Evolutionary conservation across 2,329 filamentous ascomycete species (phyloP).

Genomic region (Fusarium siculi): DNA sequence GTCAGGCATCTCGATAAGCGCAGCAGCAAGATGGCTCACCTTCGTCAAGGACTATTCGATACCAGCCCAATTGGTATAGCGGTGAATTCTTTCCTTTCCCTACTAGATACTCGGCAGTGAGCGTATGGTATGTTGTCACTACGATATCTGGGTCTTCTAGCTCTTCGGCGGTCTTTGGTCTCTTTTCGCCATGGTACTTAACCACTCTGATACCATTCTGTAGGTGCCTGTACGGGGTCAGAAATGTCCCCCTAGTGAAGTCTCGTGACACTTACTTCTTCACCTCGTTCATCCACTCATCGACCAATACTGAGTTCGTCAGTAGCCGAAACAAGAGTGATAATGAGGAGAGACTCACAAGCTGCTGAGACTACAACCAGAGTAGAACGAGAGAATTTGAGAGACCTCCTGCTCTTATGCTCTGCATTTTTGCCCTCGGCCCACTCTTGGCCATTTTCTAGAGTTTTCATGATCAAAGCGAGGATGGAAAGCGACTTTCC

Average conservation of each 20-base stretch:
- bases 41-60: slow-evolving; percentile 57
- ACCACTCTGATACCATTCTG: background rate
- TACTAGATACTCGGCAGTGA: background rate
- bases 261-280: background rate
- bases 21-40: slow-evolving; percentile 42
- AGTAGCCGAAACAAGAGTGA: background rate
- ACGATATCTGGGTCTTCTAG: slow-evolving; percentile 1
- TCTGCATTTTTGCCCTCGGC: background rate
- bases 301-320: background rate
- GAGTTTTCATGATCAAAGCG: slow-evolving; percentile 4
- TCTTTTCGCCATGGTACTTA: background rate
- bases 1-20: accelerated
- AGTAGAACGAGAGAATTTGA: background rate
- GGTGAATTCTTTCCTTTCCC: slow-evolving; percentile 1
- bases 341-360: accelerated
- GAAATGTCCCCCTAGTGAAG: accelerated
- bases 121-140: slow-evolving; percentile 8
- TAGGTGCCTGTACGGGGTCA: background rate
- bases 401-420: background rate
- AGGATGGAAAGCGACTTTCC: slow-evolving; percentile 9
- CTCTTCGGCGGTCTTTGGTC: background rate
- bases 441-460: background rate
- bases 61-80: slow-evolving; percentile 47
- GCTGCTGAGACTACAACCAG: background rate
- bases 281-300: slow-evolving; percentile 15